These are phyloP conservation scores for Schizosaccharomyces octosporus DNA, from an alignment of 805 yeast genomes.

Conservation along the genomic window DNA sequence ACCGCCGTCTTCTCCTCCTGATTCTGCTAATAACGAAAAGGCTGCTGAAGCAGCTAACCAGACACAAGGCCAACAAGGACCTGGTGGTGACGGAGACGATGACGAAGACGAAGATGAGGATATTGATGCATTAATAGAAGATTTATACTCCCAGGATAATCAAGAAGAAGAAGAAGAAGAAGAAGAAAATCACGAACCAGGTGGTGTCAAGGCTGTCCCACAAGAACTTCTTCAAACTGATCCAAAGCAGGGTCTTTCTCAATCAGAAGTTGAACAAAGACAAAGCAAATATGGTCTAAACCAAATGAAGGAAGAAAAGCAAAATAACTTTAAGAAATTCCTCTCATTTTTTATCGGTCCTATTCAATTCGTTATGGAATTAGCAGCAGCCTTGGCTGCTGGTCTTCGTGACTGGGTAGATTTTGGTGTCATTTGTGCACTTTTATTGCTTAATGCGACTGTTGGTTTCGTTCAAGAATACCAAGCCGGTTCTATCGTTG, in stretches of 20 bases:
- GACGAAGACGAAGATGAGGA: constrained; percentile 41
- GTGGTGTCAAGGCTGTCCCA: constrained; percentile 50
- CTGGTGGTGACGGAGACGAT: constrained; percentile 15
- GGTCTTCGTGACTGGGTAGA: constrained; percentile 97
- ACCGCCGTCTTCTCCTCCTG: no score
- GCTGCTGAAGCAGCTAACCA: no score
- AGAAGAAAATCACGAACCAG: constrained; percentile 22
- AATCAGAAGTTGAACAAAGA: constrained; percentile 58
- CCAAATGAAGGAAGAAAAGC: constrained; percentile 76
- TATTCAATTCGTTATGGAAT: constrained; percentile 90
- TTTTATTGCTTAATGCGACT: constrained; percentile 61
- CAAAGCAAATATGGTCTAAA: constrained; percentile 76
- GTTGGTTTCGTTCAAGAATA: constrained; percentile 94
- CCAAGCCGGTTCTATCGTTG: constrained; percentile 96
- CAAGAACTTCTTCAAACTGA: constrained; percentile 69
- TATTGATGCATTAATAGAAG: constrained; percentile 20
- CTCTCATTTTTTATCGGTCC: constrained; percentile 80
- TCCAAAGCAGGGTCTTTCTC: constrained; percentile 48
- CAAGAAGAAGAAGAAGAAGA: constrained; percentile 16
- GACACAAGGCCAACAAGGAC: not conserved
- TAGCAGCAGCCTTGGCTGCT: constrained; percentile 84
- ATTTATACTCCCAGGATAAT: constrained; percentile 32
- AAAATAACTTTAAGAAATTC: constrained; percentile 56
- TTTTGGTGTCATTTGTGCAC: constrained; percentile 88
- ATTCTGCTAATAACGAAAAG: no score